A percentile compares a stretch with the other conserved stretches of the same genome.
These are phyloP conservation scores for Cladosporium sp. DNA, from an alignment of 2,329 filamentous ascomycete genomes.

Conservation along the genomic window DNA sequence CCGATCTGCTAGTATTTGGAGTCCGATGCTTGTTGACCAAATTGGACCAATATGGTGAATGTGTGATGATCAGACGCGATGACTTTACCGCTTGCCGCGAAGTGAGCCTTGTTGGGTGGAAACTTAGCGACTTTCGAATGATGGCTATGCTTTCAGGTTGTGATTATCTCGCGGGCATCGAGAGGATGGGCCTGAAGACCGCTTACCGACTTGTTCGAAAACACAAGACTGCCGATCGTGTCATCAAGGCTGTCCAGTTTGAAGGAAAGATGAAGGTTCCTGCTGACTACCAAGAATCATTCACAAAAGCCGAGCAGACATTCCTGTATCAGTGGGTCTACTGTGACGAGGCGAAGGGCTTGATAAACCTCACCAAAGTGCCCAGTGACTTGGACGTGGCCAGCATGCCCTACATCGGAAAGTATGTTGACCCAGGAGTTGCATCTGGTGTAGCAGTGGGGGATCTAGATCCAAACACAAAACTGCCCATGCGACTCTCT, in stretches of 20 bases:
- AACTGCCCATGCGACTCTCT: constrained; percentile 53
- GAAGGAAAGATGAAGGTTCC: constrained; percentile 82
- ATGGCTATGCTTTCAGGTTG: constrained; percentile 98
- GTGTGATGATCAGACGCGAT: constrained; percentile 81
- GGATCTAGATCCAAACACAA: constrained; percentile 86
- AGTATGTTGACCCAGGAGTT: constrained; percentile 59
- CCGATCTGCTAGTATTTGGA: constrained; percentile 91
- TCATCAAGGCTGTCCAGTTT: constrained; percentile 79
- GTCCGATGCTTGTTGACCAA: constrained; percentile 89
- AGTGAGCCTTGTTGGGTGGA: constrained; percentile 85
- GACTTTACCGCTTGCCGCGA: constrained; percentile 88
- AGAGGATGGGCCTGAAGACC: constrained; percentile 85
- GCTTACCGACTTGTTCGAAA: constrained; percentile 87
- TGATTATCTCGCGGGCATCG: constrained; percentile 86
- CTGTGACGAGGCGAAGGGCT: constrained; percentile 65
- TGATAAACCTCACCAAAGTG: constrained; percentile 72
- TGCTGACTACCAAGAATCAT: constrained; percentile 72
- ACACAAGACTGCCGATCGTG: constrained; percentile 78
- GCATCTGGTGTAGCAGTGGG: constrained; percentile 73
- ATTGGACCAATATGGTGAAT: constrained; percentile 87
- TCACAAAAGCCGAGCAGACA: constrained; percentile 82
- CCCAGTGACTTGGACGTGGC: constrained; percentile 60
- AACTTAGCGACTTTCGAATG: constrained; percentile 80
- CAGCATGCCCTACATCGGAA: constrained; percentile 78
- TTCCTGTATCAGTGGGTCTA: constrained; percentile 95